Base-by-base conservation (phyloP, 176 grass and related monocot genomes). In the Triticum urartu region DNA sequence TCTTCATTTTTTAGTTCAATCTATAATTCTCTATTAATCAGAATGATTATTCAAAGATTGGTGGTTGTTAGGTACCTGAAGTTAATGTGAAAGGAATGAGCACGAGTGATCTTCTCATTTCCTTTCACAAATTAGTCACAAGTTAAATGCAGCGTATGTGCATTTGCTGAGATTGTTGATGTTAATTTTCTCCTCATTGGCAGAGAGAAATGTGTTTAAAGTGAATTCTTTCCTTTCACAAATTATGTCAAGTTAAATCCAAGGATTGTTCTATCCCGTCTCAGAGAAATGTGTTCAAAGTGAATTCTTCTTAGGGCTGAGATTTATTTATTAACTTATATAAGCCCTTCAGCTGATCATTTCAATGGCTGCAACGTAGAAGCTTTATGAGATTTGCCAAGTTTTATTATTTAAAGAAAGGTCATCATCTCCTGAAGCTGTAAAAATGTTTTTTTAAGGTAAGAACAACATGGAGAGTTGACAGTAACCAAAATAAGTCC, bases 321-420 rank as follows among this genome's bases (percentile, higher is more conserved):
- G 26, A 26, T 1, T 26, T 26, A 26, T 26, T 26, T 26, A 26
- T 26, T 26, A 26, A 26, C 26, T 26, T 26, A 26, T 26, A 72
- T 68, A 72, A 65, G 36, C 69, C 77, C 42, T 90, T 86, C 6
- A 7, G 36, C 6, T 38, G 36, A 38, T 38, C 9, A 12, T 28
- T 28, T 71, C 78, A 13, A 86, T 88, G 88, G 73, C 69, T 62
- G 64, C 82, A 64, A 88, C 88, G 82, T 83, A 88, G 82, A 93
- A 26, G 73, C 61, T 93, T 28, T 90, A 93, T 65, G 91, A 90
- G 21, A 79, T 77, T 35, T 90, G 91, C 39, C 86, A 86, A 83
- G 78, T 70, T 52, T 90, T 35, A 8, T 42, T 35, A 35, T 35
- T 0, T 4, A 35, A 35, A 35, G 34, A 35, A 35, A 35, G 34